These are phyloP conservation scores for Rhodotorula mucilaginosa DNA, from an alignment of 1,284 basidiomycete species.

Conservation along the genomic window DNA sequence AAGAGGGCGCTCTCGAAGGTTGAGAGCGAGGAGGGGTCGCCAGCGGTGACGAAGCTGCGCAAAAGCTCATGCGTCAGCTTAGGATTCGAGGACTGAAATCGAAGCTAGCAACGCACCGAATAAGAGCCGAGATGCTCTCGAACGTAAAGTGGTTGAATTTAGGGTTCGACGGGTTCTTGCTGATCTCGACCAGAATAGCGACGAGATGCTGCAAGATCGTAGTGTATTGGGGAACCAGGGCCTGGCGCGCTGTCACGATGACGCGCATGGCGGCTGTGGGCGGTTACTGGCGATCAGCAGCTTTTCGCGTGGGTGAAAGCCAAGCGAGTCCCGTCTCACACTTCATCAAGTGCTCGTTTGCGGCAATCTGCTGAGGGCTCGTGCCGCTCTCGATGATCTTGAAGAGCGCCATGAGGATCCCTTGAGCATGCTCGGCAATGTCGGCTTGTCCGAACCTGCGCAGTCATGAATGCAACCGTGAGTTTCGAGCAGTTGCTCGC, in stretches of 20 bases:
- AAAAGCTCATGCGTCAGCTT: conserved; percentile 44
- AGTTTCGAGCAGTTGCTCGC: background rate
- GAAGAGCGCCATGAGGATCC: conserved; percentile 74
- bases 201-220: conserved; percentile 73
- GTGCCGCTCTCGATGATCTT: conserved; percentile 75
- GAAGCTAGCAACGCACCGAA: conserved; percentile 76
- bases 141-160: conserved; percentile 97
- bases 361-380: conserved; percentile 89
- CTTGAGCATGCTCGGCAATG: conserved; percentile 74
- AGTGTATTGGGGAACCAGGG: conserved; percentile 67
- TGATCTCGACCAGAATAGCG: conserved; percentile 77
- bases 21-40: conserved; percentile 63
- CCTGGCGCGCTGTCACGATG: conserved; percentile 80
- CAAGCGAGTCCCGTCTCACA: conserved; percentile 58
- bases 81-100: conserved; percentile 53
- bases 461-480: background rate
- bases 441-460: conserved; percentile 79
- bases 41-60: conserved; percentile 70
- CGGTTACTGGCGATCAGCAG: fast-evolving
- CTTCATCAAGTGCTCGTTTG: conserved; percentile 98
- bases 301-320: background rate
- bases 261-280: conserved; percentile 81
- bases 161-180: conserved; percentile 95
- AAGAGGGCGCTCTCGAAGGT: conserved; percentile 74
- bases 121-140: conserved; percentile 87